Conservation (phyloP, 495 filamentous ascomycete species). For the Haplographium delicatum region DNA sequence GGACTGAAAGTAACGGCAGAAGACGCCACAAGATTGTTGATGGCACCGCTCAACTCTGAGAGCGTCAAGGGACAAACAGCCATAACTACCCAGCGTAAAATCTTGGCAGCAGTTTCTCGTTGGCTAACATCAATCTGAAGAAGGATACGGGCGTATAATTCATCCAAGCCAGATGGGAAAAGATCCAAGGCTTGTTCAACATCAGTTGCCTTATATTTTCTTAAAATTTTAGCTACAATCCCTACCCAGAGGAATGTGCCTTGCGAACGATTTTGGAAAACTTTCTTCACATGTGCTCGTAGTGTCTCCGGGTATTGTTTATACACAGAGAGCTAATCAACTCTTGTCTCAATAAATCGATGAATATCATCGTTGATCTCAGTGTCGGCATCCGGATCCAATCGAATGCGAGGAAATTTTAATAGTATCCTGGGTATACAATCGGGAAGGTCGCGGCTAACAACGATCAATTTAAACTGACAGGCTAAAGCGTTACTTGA, state of each 20-base stretch:
- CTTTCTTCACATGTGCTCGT: slow-evolving; percentile 24
- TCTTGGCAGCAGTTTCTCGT: slow-evolving; percentile 21
- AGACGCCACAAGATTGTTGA: slow-evolving; percentile 4
- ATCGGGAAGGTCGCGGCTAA: slow-evolving; percentile 32
- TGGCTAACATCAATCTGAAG: slow-evolving; percentile 26
- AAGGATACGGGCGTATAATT: slow-evolving; percentile 32
- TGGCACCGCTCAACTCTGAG: slow-evolving; percentile 24
- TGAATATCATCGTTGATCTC: slow-evolving; percentile 31
- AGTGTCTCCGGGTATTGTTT: slow-evolving; percentile 20
- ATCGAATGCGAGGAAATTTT: slow-evolving; percentile 15
- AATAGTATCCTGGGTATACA: slow-evolving; percentile 28
- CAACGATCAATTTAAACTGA: slow-evolving; percentile 31
- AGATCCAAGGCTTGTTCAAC: slow-evolving; percentile 21
- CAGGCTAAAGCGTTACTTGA: slow-evolving; percentile 12
- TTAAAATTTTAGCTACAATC: slow-evolving; percentile 36
- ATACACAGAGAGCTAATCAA: slow-evolving; percentile 31
- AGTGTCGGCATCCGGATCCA: slow-evolving; percentile 27
- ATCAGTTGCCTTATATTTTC: slow-evolving; percentile 23
- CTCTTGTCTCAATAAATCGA: slow-evolving; percentile 33
- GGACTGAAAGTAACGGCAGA: neutral
- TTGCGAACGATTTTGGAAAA: slow-evolving; percentile 31
- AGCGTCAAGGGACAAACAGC: slow-evolving; percentile 30
- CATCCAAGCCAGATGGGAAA: slow-evolving; percentile 29
- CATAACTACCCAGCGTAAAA: slow-evolving; percentile 31
- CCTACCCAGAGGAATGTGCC: slow-evolving; percentile 45